A percentile compares a stretch with the other conserved stretches of the same genome.
Evolutionary conservation across 345 rosid species (phyloP).

Genomic region (Odontarrhena argentea): DNA sequence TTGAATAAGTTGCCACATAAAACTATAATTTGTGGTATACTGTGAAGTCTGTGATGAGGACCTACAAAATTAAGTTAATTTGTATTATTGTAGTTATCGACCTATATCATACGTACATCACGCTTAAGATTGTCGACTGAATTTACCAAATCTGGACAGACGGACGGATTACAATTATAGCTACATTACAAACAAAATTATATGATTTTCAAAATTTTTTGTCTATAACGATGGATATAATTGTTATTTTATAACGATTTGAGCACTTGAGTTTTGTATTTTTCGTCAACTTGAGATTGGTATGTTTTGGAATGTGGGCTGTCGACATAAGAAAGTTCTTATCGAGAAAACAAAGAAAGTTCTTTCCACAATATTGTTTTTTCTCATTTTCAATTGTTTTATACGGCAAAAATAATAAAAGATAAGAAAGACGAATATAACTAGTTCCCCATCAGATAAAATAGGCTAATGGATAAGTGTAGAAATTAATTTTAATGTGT

Average conservation of each 20-base stretch:
- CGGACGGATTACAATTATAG: background rate
- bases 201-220: slow-evolving; percentile 12
- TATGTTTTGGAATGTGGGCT: slow-evolving; percentile 13
- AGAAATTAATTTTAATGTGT: too few species aligned
- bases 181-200: slow-evolving; percentile 28
- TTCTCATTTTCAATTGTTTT: background rate
- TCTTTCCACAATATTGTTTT: background rate
- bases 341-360: background rate
- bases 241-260: background rate
- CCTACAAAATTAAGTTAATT: slow-evolving; percentile 2
- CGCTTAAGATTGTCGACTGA: slow-evolving; percentile 10
- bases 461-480: too few species aligned
- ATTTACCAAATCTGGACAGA: slow-evolving; percentile 9
- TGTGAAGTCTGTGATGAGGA: background rate
- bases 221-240: slow-evolving; percentile 9
- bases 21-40: background rate
- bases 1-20: too few species aligned
- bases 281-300: slow-evolving; percentile 22
- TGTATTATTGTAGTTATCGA: slow-evolving; percentile 11
- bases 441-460: too few species aligned
- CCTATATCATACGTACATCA: background rate
- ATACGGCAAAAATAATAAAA: too few species aligned
- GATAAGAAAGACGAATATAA: too few species aligned
- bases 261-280: slow-evolving; percentile 11
- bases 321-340: slow-evolving; percentile 14